Conservation (phyloP, 805 yeast species). For the Yamadazyma tumulicola region DNA sequence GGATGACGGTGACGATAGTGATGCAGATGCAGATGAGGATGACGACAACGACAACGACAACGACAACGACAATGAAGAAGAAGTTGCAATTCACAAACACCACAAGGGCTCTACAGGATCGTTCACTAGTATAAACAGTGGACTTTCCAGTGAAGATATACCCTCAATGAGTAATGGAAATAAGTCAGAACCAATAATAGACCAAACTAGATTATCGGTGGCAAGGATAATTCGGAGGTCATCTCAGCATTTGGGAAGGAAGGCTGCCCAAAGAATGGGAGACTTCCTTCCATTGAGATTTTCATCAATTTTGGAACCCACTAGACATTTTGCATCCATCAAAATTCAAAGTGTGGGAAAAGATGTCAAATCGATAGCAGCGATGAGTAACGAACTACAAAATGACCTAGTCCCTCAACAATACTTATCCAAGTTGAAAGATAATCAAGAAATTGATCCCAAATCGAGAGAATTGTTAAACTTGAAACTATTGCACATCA, state of each 20-base stretch:
- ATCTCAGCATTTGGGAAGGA: conserved; percentile 71
- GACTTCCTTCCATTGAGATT: conserved; percentile 80
- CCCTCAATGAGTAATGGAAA: conserved; percentile 10
- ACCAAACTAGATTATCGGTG: conserved; percentile 65
- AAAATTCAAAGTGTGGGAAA: conserved; percentile 50
- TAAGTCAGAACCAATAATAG: conserved; percentile 62
- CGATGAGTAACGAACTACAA: conserved; percentile 36
- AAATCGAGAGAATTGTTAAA: conserved; percentile 20
- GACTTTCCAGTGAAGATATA: conserved; percentile 22
- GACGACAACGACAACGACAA: conserved; percentile 20
- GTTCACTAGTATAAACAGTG: conserved; percentile 31
- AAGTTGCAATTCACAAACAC: conserved; percentile 20
- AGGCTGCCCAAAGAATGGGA: conserved; percentile 85
- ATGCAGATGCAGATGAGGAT: conserved; percentile 16
- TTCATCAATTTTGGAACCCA: conserved; percentile 81
- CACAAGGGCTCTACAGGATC: conserved; percentile 38
- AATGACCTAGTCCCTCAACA: conserved; percentile 30
- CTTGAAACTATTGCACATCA: conserved; percentile 42
- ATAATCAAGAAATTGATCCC: conserved; percentile 9
- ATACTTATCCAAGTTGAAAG: conserved; percentile 17
- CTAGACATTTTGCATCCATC: conserved; percentile 86
- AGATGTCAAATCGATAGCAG: conserved; percentile 43
- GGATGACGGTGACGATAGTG: conserved; percentile 16
- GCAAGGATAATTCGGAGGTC: conserved; percentile 75
- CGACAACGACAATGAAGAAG: conserved; percentile 20